These are phyloP conservation scores for Globisporangium orthogonon DNA, from an alignment of 352 stramenopile species.

Conservation along the genomic window DNA sequence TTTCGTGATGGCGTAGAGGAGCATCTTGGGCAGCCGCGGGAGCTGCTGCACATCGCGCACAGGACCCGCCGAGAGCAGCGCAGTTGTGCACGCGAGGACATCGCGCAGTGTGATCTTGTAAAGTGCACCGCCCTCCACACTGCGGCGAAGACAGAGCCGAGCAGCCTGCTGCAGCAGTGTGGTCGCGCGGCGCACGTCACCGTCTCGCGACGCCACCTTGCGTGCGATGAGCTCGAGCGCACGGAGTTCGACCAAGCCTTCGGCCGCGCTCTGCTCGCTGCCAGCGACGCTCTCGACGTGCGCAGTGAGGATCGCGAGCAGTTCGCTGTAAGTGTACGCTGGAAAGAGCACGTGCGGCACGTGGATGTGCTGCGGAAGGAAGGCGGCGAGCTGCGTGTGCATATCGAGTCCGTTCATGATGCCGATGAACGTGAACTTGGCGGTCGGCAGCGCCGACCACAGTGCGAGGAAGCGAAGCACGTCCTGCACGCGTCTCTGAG, in stretches of 20 bases:
- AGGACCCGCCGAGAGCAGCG: constrained; percentile 30
- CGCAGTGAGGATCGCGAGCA: constrained; percentile 38
- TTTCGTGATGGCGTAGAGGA: constrained; percentile 57
- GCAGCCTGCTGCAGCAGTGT: constrained; percentile 55
- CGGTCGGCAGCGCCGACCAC: constrained; percentile 35
- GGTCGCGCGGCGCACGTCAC: constrained; percentile 55
- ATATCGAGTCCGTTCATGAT: constrained; percentile 79
- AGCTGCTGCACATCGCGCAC: constrained; percentile 55
- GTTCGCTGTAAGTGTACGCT: constrained; percentile 46
- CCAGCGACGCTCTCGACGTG: constrained; percentile 23
- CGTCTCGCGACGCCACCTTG: constrained; percentile 59
- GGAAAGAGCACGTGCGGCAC: constrained; percentile 48
- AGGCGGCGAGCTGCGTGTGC: constrained; percentile 40
- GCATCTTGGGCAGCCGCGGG: constrained; percentile 53
- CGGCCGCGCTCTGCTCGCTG: background rate
- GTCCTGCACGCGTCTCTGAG: constrained; percentile 38
- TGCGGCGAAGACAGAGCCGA: constrained; percentile 27
- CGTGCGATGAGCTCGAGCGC: constrained; percentile 60
- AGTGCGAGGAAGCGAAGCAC: constrained; percentile 53
- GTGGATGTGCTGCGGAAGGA: constrained; percentile 21
- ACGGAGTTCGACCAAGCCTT: constrained; percentile 27
- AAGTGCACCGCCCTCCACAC: background rate
- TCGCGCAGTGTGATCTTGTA: constrained; percentile 27
- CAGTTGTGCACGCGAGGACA: constrained; percentile 26
- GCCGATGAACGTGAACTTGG: constrained; percentile 41